Conservation (phyloP, 805 yeast genomes). For the Starmerella stellata region DNA sequence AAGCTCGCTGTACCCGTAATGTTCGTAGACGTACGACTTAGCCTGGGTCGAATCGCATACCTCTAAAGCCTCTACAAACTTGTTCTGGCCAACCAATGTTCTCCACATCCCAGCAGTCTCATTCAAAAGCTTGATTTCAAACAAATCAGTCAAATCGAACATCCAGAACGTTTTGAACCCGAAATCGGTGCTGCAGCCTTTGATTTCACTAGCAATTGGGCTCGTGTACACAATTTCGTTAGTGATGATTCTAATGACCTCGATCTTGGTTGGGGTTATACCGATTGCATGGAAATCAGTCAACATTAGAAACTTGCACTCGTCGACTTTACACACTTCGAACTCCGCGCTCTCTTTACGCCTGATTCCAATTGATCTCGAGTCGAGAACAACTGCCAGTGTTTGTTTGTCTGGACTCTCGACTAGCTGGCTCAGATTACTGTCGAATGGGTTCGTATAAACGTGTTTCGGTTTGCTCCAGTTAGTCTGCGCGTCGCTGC, state of each 20-base stretch:
- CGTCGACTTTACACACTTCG: background rate
- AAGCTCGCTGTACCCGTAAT: conserved; percentile 37
- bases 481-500: background rate
- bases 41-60: conserved; percentile 22
- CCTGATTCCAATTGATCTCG: conserved; percentile 1
- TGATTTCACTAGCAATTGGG: conserved; percentile 22
- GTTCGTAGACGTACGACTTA: conserved; percentile 32
- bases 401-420: conserved; percentile 4
- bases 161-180: conserved; percentile 54
- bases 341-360: background rate
- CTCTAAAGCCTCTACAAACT: conserved; percentile 49
- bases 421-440: background rate
- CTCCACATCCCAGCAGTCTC: conserved; percentile 68
- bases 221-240: conserved; percentile 31
- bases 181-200: conserved; percentile 36
- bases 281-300: conserved; percentile 10
- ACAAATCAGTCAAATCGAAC: conserved; percentile 40
- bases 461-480: background rate
- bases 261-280: background rate
- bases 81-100: conserved; percentile 31
- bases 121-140: conserved; percentile 46
- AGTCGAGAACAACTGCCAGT: conserved; percentile 5
- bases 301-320: conserved; percentile 1
- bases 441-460: background rate
- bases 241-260: conserved; percentile 6